phyloP scores from a whole-genome alignment of 352 stramenopile genomes.

The Phytophthora pseudosyringae region DNA sequence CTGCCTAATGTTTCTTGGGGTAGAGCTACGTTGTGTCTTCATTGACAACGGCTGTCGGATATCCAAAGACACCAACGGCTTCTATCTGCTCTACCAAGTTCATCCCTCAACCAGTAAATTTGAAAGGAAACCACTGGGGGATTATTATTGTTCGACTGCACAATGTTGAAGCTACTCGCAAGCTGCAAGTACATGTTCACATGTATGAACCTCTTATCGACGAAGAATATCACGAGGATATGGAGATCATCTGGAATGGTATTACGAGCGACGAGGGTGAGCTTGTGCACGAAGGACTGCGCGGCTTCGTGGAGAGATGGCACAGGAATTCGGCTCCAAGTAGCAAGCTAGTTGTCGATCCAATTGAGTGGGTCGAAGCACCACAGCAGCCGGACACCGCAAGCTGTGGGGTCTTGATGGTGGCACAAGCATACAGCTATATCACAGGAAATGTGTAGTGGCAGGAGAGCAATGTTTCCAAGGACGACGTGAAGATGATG shows the following conservation, averaged over 20 bases:
- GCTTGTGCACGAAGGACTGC: background rate
- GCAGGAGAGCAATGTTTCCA: background rate
- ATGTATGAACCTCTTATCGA: conserved; percentile 16
- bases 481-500: conserved; percentile 3
- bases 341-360: background rate
- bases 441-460: background rate
- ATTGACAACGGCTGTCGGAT: conserved; percentile 5
- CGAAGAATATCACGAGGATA: conserved; percentile 6
- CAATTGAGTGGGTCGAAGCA: background rate
- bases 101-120: conserved; percentile 7
- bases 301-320: conserved; percentile 6
- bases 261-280: background rate
- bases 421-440: conserved; percentile 8
- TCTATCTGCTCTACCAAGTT: conserved; percentile 3
- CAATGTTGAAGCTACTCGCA: background rate
- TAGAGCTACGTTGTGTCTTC: conserved; percentile 2
- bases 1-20: conserved; percentile 4
- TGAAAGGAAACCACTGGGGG: conserved; percentile 11
- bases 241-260: conserved; percentile 7
- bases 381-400: background rate
- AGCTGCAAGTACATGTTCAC: background rate
- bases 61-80: conserved; percentile 1
- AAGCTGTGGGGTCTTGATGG: conserved; percentile 8
- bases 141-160: conserved; percentile 4
- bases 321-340: background rate